Percentiles rank a stretch among this genome's conserved stretches.
These are phyloP conservation scores for Ophiostoma populinum DNA, from an alignment of 2,329 filamentous ascomycete species.

Conservation along the genomic window DNA sequence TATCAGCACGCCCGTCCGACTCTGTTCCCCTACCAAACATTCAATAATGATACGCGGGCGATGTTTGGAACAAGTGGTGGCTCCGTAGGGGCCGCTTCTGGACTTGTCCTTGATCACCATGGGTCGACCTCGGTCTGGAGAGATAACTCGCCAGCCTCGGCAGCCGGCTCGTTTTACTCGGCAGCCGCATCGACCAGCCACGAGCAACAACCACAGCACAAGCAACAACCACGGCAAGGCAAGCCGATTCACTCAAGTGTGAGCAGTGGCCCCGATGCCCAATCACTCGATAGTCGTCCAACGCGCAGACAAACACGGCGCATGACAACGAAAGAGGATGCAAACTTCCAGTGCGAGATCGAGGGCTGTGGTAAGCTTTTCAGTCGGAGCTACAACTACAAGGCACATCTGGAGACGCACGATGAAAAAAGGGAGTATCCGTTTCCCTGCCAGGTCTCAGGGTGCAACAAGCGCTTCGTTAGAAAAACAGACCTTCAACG, in stretches of 20 bases:
- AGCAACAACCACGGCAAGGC: too few relatives aligned
- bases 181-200: too few relatives aligned
- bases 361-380: slow-evolving; percentile 63
- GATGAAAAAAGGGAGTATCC: slow-evolving; percentile 55
- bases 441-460: slow-evolving; percentile 45
- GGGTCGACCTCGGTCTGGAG: slow-evolving; percentile 22
- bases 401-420: slow-evolving; percentile 72
- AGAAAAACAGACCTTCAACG: slow-evolving; percentile 62
- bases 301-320: slow-evolving; percentile 27
- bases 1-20: slow-evolving; percentile 24
- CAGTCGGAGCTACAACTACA: slow-evolving; percentile 72
- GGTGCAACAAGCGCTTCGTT: slow-evolving; percentile 61
- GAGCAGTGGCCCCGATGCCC: not conserved
- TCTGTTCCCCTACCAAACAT: slow-evolving; percentile 19
- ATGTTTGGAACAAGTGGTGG: too few relatives aligned
- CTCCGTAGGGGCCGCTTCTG: slow-evolving; percentile 8
- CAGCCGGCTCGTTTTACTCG: slow-evolving; percentile 3
- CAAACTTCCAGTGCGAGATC: slow-evolving; percentile 51
- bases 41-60: too few relatives aligned
- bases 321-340: slow-evolving; percentile 48
- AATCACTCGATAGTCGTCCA: slow-evolving; percentile 10
- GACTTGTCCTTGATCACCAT: slow-evolving; percentile 23
- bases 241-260: too few relatives aligned
- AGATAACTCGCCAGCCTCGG: slow-evolving; percentile 13
- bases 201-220: too few relatives aligned